Evolutionary conservation across 352 stramenopile genomes (phyloP), one percentile per base, ranked within the genome.

Genomic region (Globisporangium ultimum): DNA sequence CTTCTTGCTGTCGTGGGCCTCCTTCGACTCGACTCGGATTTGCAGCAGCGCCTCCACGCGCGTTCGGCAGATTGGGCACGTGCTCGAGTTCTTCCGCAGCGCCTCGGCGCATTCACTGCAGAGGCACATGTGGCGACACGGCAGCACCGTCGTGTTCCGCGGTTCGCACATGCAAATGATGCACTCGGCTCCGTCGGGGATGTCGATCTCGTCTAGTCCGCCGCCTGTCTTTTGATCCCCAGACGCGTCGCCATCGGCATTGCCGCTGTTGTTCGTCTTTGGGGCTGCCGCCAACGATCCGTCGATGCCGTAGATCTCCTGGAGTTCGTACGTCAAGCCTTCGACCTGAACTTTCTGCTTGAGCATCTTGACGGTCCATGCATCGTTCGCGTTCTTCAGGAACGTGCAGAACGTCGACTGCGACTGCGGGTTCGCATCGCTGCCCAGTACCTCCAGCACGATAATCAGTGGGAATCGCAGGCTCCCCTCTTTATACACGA

Each of bases 231-330:
- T 63, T 3, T 48, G 63, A 1, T 52, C 49, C 11, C 38, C 36
- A 1, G 22, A 34, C 3, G 53, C 47, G 7, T 40, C 28, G 18
- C 22, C 52, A 11, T 66, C 66, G 12, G 38, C 38, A 36, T 64
- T 24, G 17, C 58, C 32, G 21, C 38, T 61, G 2, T 66, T 55
- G 22, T 76, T 64, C 17, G 67, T 61, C 24, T 71, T 74, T 22
- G 77, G 70, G 0, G 74, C 76, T 36, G 80, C 78, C 15, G 81
- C 70, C 0, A 91, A 67, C 7, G 77, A 76, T 15, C 81, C 86
- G 54, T 93, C 82, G 49, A 95, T 93, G 34, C 86, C 86, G 58
- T 95, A 95, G 54, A 95, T 93, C 66, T 95, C 86, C 67, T 93
- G 86, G 20, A 95, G 68, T 61, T 95, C 84, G 67, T 95, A 95